Evolutionary conservation across 208 protist species (phyloP), one percentile per base, ranked within the genome.

Genomic region (Acanthamoeba sp.): DNA sequence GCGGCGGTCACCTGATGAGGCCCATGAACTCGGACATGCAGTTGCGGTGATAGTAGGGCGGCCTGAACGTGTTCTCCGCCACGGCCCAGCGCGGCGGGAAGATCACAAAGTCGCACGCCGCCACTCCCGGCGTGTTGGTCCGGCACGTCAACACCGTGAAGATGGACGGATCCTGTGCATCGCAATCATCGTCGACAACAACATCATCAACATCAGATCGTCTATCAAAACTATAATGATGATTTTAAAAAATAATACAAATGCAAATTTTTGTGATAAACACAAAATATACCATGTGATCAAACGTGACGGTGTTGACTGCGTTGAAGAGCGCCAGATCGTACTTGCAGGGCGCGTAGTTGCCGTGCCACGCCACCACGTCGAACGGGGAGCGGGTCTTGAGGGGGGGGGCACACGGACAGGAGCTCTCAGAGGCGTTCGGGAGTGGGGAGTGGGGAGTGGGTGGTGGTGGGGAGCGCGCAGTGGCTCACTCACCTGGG

Each of bases 1-100:
- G n/a, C n/a, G n/a, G n/a, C n/a, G n/a, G n/a, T n/a, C 12, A 87
- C 84, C 52, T 45, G 88, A 98, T 98, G 36, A 98, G 95, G 66
- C 98, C 98, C 98, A 99, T 99, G 93, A 98, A 99, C 95, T 99
- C 98, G 69, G 71, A 93, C 98, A 99, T 99, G 88, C 91, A 96
- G 95, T 99, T 99, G 87, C 98, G 95, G 94, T 99, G 98, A 93
- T 97, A 99, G 95, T 99, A 99, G 20, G 98, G 98, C 57, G 98
- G 98, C 52, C 98, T 93, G 96, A 98, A 98, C 20, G 97, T 98
- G 55, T 98, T n/a, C 80, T 98, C 97, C 42, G 94, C 82, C 50
- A 98, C 97, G 38, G 93, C 92, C 97, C 97, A 98, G 78, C 98
- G 96, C 40, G 97, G 97, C 38, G 97, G 97, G 94, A 99, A 99